Evolutionary conservation across 2,329 filamentous ascomycete species (phyloP), one percentile per base, ranked within the genome.

Genomic region (Parasarocladium wereldwijsianum): DNA sequence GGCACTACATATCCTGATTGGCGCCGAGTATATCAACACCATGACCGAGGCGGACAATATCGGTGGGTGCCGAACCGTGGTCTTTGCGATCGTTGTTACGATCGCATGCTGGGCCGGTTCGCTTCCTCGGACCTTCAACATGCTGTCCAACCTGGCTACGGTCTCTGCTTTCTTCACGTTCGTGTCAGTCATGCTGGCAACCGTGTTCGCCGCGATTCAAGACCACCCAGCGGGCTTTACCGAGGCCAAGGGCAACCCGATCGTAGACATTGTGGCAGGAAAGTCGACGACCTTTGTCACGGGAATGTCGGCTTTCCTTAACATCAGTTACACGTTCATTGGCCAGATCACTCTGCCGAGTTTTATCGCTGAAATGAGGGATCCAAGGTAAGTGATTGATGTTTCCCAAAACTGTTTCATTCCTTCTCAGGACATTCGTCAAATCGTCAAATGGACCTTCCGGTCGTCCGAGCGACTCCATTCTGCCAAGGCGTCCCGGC

Each of bases 261-360:
- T 69, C 6, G 76, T 90, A 5, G 71, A 74, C 0, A 72, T 72
- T 0, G 48, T 86, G 13, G 80, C 85, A 0, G 54, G 73, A 3
- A 52, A 62, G 3, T 70, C 76, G 12, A 92, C 83, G 0, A 80
- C 78, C 0, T 93, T 92, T 41, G 81, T 93, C 4, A 60, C 66
- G 3, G 85, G 76, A 14, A 76, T 93, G 65, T 84, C 75, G 31
- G 86, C 86, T 0, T 93, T 93, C 54, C 66, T 94, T 50, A 94
- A 94, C 55, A 94, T 94, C 47, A 83, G 76, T 55, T 94, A 93
- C 51, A 93, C 86, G 1, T 93, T 94, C 48, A 93, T 94, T 41
- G 86, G 86, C 0, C 86, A 94, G 50, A 93, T 93, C 43, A 93
- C 86, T 0, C 65, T 94, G 10, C 86, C 86, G 1, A 87, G 80